These are phyloP conservation scores for Camillea tinctor DNA, from an alignment of 2,329 filamentous ascomycete species.

Conservation along the genomic window DNA sequence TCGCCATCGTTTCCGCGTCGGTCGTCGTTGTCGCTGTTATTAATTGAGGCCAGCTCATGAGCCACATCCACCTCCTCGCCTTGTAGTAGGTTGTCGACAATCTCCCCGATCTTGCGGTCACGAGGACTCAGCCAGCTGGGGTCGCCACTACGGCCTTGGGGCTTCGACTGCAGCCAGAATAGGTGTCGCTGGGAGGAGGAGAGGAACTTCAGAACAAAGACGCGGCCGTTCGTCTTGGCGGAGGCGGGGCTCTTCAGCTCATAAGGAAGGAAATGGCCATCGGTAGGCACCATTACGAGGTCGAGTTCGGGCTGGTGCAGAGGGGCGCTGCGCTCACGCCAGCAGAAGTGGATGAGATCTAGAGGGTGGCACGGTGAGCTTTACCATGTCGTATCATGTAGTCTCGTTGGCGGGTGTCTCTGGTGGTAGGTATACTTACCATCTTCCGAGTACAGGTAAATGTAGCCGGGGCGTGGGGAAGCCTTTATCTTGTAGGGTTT, in stretches of 20 bases:
- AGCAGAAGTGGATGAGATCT: slow-evolving; percentile 96
- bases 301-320: slow-evolving; percentile 78
- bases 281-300: slow-evolving; percentile 88
- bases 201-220: slow-evolving; percentile 90
- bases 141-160: slow-evolving; percentile 68
- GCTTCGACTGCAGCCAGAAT: slow-evolving; percentile 95
- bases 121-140: slow-evolving; percentile 78
- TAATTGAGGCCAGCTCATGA: slow-evolving; percentile 66
- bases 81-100: slow-evolving; percentile 81
- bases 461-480: slow-evolving; percentile 72
- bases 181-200: slow-evolving; percentile 89
- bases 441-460: slow-evolving; percentile 93
- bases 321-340: slow-evolving; percentile 75
- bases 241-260: slow-evolving; percentile 56
- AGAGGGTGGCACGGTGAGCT: slow-evolving; percentile 13
- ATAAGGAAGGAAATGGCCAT: slow-evolving; percentile 85
- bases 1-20: slow-evolving; percentile 61
- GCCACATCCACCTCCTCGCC: slow-evolving; percentile 84
- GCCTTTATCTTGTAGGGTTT: slow-evolving; percentile 72
- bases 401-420: neutral
- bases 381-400: neutral
- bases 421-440: slow-evolving; percentile 49
- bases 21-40: slow-evolving; percentile 49
- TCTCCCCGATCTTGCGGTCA: slow-evolving; percentile 82
- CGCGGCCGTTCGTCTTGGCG: slow-evolving; percentile 76